Evolutionary conservation across 2,329 filamentous ascomycete species (phyloP), one percentile per base, ranked within the genome.

Genomic region (Lojkania enalia): DNA sequence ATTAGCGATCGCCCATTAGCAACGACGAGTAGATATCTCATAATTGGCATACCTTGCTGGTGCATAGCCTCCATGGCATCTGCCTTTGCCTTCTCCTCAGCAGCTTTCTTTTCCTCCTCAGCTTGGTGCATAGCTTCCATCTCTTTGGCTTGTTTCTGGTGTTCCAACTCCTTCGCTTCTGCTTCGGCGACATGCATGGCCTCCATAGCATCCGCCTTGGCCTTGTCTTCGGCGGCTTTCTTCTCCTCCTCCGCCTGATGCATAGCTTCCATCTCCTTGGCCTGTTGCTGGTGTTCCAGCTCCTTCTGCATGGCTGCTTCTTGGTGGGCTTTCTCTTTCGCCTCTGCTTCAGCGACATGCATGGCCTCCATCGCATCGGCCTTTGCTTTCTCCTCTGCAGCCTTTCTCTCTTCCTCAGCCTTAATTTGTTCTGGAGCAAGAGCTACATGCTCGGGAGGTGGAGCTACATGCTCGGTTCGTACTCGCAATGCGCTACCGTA

Each of bases 281-380:
- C 48, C 31, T 44, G 46, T 45, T 52, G 46, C 43, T 51, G 45
- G 35, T 45, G 27, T n/a, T 37, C 41, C 42, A 42, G 39, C n/a
- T 45, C 44, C 20, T 48, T 42, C 2, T 61, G 58, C 42, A 52
- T 44, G 7, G 45, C 51, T 25, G 55, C 56, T 52, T 55, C 57
- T n/a, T n/a, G n/a, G n/a, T n/a, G n/a, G 29, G 49, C 39, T 42
- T 52, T 43, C 9, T 46, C 49, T 13, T 31, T 15, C 3, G 46
- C 49, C 31, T 52, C 49, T 15, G 46, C 40, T 11, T 52, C 45
- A 20, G 42, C 45, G n/a, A n/a, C n/a, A 27, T 51, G 48, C 44
- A 42, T 45, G 2, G 40, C 44, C 18, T 51, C 48, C 48, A 51
- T 51, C 27, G 29, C 16, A 11, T 37, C 35, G 9, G 48, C 48